These are phyloP conservation scores for Emydomyces testavorans DNA, from an alignment of 2,329 filamentous ascomycete genomes.

Conservation along the genomic window DNA sequence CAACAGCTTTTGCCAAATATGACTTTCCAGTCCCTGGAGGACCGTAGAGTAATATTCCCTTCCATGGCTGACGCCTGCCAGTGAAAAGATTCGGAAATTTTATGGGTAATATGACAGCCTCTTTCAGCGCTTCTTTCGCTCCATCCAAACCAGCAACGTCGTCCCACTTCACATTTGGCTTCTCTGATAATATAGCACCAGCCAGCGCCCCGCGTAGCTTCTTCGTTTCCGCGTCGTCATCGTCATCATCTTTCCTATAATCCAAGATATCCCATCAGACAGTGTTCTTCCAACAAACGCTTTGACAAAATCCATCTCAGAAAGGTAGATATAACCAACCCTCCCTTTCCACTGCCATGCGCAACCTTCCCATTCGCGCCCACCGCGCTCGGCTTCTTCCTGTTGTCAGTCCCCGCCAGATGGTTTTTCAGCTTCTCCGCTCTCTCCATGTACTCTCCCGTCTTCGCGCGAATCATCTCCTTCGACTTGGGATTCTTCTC, in stretches of 20 bases:
- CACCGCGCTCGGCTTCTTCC: conserved; percentile 42
- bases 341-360: conserved; percentile 42
- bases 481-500: conserved; percentile 97
- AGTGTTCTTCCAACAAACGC: not conserved
- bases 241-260: conserved; percentile 45
- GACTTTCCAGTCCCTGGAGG: conserved; percentile 96
- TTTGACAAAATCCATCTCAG: not conserved
- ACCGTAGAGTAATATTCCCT: conserved; percentile 90
- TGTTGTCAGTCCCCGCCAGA: conserved; percentile 51
- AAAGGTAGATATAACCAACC: conserved; percentile 32
- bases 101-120: conserved; percentile 93
- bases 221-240: conserved; percentile 81
- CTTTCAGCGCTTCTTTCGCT: conserved; percentile 93
- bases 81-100: conserved; percentile 96
- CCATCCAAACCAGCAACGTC: conserved; percentile 90
- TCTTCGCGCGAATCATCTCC: conserved; percentile 93
- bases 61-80: conserved; percentile 95
- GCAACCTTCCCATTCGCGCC: conserved; percentile 42
- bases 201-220: conserved; percentile 84
- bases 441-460: conserved; percentile 93
- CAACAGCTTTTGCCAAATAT: conserved; percentile 93
- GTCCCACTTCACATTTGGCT: conserved; percentile 95
- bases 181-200: conserved; percentile 85
- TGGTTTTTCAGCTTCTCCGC: conserved; percentile 96
- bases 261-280: conserved; percentile 11